Evolutionary conservation across 352 stramenopile species (phyloP).

Genomic region (Elongisporangium undulatum): DNA sequence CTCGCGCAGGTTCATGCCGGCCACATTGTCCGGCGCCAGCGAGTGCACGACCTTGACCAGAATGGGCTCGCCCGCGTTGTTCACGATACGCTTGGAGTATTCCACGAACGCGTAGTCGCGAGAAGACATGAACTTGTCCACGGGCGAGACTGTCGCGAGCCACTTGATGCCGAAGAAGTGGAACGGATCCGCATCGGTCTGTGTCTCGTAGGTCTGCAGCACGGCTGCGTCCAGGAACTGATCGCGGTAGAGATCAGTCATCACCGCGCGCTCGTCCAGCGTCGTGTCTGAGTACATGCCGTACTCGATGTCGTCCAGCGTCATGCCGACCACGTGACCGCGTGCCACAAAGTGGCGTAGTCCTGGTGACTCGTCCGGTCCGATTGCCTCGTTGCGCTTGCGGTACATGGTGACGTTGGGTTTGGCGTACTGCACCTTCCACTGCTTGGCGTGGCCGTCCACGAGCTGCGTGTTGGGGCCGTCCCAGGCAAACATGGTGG

Average conservation of each 20-base stretch:
- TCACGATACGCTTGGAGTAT: conserved; percentile 28
- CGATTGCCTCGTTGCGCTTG: conserved; percentile 24
- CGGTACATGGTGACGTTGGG: conserved; percentile 54
- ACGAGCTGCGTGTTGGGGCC: conserved; percentile 39
- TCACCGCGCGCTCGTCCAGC: conserved; percentile 42
- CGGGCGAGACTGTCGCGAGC: conserved; percentile 31
- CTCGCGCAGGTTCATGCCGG: conserved; percentile 33
- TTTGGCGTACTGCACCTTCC: conserved; percentile 48
- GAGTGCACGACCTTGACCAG: conserved; percentile 44
- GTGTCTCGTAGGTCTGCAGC: conserved; percentile 31
- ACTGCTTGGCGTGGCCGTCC: conserved; percentile 26
- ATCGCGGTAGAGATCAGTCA: conserved; percentile 37
- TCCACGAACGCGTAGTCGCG: conserved; percentile 46
- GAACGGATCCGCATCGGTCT: conserved; percentile 33
- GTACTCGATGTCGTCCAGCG: conserved; percentile 45
- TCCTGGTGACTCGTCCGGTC: conserved; percentile 8
- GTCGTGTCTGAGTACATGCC: conserved; percentile 45
- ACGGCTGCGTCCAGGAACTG: conserved; percentile 48
- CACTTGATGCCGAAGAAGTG: conserved; percentile 52
- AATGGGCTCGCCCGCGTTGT: conserved; percentile 27
- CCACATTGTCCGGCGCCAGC: conserved; percentile 22
- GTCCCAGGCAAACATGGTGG: conserved; percentile 50
- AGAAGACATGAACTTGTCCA: conserved; percentile 47
- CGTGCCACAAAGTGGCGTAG: conserved; percentile 39
- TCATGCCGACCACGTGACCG: conserved; percentile 41